Conservation (phyloP, 2,329 filamentous ascomycete species). For the Stachybotrys chlorohalonatus region DNA sequence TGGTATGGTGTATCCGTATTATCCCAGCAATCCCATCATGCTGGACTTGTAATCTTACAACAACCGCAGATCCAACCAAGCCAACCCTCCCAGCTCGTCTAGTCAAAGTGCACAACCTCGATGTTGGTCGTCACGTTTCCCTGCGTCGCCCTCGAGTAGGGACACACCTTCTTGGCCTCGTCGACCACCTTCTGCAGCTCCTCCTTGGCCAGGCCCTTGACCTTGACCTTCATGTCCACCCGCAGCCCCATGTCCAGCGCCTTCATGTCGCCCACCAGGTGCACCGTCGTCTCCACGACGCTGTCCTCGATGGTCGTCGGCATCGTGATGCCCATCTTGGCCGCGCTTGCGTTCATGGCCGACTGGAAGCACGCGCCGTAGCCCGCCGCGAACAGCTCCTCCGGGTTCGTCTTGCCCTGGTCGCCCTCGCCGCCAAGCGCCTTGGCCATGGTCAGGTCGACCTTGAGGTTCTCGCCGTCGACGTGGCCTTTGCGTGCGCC, state of each 20-base stretch:
- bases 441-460: constrained; percentile 32
- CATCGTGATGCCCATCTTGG: constrained; percentile 29
- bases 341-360: constrained; percentile 34
- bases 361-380: constrained; percentile 38
- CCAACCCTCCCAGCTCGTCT: background rate
- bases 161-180: constrained; percentile 16
- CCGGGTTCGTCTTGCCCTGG: constrained; percentile 32
- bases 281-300: constrained; percentile 29
- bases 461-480: constrained; percentile 16
- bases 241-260: constrained; percentile 32
- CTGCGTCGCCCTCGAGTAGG: constrained; percentile 16
- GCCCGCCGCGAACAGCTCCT: constrained; percentile 37
- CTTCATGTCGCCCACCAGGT: constrained; percentile 35
- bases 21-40: too few species aligned
- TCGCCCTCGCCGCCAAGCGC: constrained; percentile 28
- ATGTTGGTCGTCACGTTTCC: constrained; percentile 17
- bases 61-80: too few species aligned
- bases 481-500: constrained; percentile 24
- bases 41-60: too few species aligned
- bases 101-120: constrained; percentile 8
- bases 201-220: constrained; percentile 15
- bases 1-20: too few species aligned
- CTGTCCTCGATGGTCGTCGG: constrained; percentile 24
- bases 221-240: constrained; percentile 31
- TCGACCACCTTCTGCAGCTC: constrained; percentile 16